Percentiles rank a stretch among this genome's conserved stretches.
These are phyloP conservation scores for Ustanciosporium gigantosporum DNA, from an alignment of 1,284 basidiomycete genomes.

Conservation along the genomic window DNA sequence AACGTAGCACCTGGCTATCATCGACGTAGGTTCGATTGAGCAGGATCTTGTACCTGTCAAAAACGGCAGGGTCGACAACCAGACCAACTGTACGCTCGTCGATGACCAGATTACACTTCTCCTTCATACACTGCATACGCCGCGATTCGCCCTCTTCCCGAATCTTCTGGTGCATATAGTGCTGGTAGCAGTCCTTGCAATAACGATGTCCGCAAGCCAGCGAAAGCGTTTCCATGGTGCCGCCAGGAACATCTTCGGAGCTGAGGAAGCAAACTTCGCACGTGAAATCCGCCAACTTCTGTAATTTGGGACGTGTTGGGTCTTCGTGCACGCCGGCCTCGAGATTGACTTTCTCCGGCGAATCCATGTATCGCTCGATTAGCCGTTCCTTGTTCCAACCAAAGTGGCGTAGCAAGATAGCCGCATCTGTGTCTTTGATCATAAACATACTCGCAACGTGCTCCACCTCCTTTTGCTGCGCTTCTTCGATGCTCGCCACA, in stretches of 20 bases:
- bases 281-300: conserved; percentile 43
- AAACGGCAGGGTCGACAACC: conserved; percentile 60
- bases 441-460: conserved; percentile 57
- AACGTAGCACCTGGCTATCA: conserved; percentile 80
- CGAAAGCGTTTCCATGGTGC: conserved; percentile 51
- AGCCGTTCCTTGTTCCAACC: conserved; percentile 95
- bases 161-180: conserved; percentile 83
- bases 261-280: conserved; percentile 56
- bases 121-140: conserved; percentile 87
- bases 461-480: conserved; percentile 54
- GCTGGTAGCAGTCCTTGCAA: conserved; percentile 75
- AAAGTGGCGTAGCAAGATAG: conserved; percentile 80
- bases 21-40: conserved; percentile 88
- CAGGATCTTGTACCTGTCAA: conserved; percentile 73
- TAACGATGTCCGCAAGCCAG: conserved; percentile 57
- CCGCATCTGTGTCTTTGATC: conserved; percentile 65
- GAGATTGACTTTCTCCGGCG: conserved; percentile 47
- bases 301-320: conserved; percentile 38
- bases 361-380: conserved; percentile 62
- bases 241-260: conserved; percentile 40
- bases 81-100: conserved; percentile 55
- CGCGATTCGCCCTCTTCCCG: conserved; percentile 83
- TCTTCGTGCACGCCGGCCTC: conserved; percentile 56
- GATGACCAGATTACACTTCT: conserved; percentile 78
- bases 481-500: conserved; percentile 38